Evolutionary conservation across 345 rosid species (phyloP).

Genomic region (Salix exigua): DNA sequence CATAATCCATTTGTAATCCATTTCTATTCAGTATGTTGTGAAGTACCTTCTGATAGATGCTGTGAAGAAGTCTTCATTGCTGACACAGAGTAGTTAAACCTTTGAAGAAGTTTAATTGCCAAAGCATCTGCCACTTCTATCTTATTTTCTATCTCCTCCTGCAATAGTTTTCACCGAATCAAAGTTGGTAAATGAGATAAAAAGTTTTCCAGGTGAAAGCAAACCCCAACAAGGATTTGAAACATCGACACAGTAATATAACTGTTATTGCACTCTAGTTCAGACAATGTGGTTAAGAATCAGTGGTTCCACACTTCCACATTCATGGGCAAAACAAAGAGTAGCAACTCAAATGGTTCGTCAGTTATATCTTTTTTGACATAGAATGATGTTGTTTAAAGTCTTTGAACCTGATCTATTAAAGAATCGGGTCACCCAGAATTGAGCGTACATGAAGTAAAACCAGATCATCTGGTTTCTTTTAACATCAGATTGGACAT

Average conservation of each 20-base stretch:
- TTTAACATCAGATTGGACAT: not conserved
- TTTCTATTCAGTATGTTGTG: not conserved
- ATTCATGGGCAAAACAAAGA: not conserved
- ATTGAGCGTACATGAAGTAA: not conserved
- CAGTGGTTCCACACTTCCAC: not conserved
- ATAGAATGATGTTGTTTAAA: not conserved
- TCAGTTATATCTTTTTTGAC: not conserved
- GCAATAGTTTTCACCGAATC: conserved; percentile 17
- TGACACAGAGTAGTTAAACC: conserved; percentile 68
- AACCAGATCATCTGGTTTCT: not conserved
- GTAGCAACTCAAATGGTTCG: not conserved
- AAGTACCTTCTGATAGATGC: conserved; percentile 77
- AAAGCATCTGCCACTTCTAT: conserved; percentile 92
- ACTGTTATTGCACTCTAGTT: not conserved
- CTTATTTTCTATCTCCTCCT: conserved; percentile 92
- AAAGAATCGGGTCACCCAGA: not conserved
- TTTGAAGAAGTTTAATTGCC: conserved; percentile 77
- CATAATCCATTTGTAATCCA: not conserved
- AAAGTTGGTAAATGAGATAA: not conserved
- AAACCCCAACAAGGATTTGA: not conserved
- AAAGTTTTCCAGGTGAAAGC: not conserved
- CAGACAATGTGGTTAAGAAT: not conserved
- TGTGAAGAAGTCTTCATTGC: conserved; percentile 73
- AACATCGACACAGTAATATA: not conserved
- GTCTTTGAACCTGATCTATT: not conserved